Base-by-base conservation (phyloP, 1,284 basidiomycete species). In the Marasmius oreades region DNA sequence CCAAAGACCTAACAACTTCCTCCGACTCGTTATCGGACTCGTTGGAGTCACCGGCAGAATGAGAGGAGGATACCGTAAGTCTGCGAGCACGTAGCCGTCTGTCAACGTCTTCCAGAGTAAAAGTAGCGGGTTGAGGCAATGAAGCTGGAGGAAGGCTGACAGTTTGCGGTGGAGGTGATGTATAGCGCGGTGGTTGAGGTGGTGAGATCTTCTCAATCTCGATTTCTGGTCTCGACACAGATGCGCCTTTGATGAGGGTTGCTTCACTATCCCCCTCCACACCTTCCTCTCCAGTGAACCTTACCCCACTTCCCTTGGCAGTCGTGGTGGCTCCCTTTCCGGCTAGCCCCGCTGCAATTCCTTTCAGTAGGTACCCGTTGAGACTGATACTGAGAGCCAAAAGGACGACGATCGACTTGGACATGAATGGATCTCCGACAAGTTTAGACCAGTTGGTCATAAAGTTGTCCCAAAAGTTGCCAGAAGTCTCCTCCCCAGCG, bases 371-470 rank as follows among this genome's bases (percentile, higher is more conserved):
- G 69, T 95, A 98, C 1, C 94, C 95, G 66, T 99, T 99, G 61
- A 99, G 78, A 60, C 90, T 85, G 61, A 99, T 88, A 61, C 90
- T 93, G 62, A 96, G 82, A 2, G 86, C 89, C 33, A 99, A 84
- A 16, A 91, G 79, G 53, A 95, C 79, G 55, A 98, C 91, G 65
- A 99, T 96, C 92, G 93, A 97, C 77, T 99, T 99, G 67, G 86
- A 90, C 63, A 99, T 76, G 55, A 98, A 85, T 0, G 96, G 96
- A 68, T 99, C 96, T 31, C 94, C 94, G 53, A 98, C 94, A 61
- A 98, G 85, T n/a, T 79, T 77, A 7, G 93, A 93, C 96, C 95
- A 98, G n/a, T 85, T 82, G 39, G 85, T 86, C 90, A 98, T 93
- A 77, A 97, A 94, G 60, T 85, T 81, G 62, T 97, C 94, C 60